phyloP scores from a whole-genome alignment of 73 alveolate species.

The Breviolum minutum region DNA sequence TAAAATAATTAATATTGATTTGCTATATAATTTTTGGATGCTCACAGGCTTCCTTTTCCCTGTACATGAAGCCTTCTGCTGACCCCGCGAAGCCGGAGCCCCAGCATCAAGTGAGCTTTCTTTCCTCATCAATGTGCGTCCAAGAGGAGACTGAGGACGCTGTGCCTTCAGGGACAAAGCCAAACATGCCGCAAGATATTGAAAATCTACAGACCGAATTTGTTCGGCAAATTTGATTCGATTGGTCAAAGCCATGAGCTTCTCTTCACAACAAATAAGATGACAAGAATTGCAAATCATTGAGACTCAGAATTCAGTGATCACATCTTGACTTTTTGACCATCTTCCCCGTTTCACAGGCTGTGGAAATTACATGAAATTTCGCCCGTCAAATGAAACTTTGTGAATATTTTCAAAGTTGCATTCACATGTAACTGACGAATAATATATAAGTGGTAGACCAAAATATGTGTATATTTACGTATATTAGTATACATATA shows the following conservation, averaged over 20 bases:
- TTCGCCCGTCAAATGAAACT: not conserved
- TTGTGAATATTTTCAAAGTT: not conserved
- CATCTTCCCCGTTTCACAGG: no score
- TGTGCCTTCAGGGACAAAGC: not conserved
- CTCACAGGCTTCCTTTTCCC: not conserved
- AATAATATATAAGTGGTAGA: not conserved
- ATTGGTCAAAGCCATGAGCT: not conserved
- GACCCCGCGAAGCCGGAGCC: not conserved
- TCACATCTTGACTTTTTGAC: no score
- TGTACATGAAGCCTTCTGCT: conserved; percentile 28
- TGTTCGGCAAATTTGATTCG: not conserved
- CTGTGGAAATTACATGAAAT: not conserved
- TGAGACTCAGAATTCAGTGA: no score
- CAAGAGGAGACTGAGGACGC: conserved; percentile 31
- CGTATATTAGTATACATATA: no score
- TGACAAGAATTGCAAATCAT: not conserved
- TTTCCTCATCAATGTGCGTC: not conserved
- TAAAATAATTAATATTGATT: not conserved
- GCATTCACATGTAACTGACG: not conserved
- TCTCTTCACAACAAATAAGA: not conserved
- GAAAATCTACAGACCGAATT: not conserved
- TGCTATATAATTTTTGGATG: not conserved
- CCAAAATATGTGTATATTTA: not conserved
- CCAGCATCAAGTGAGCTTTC: not conserved
- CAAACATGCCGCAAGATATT: not conserved